A percentile compares a stretch with the other conserved stretches of the same genome.
phyloP scores from a whole-genome alignment of 148 eudicot genomes.

The Drosera capensis region DNA sequence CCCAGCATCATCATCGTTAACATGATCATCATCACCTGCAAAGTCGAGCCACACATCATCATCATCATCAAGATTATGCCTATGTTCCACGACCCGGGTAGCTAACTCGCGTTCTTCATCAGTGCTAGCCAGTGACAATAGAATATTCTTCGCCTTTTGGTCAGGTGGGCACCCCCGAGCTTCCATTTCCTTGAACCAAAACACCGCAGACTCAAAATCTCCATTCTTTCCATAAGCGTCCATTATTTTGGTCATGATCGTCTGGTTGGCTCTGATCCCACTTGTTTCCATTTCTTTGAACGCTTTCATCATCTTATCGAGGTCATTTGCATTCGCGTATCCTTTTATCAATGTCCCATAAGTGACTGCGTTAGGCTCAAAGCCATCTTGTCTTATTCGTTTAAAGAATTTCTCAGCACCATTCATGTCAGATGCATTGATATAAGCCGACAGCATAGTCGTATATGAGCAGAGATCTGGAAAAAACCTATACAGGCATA shows the following conservation, averaged over 20 bases:
- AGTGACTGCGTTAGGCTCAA: constrained; percentile 57
- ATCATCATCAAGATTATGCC: no score
- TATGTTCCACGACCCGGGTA: constrained; percentile 30
- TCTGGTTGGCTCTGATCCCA: constrained; percentile 65
- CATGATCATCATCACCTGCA: constrained; percentile 12
- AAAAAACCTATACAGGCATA: constrained; percentile 40
- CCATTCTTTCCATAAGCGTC: constrained; percentile 75
- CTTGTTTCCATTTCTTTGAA: constrained; percentile 50
- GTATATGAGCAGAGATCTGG: constrained; percentile 91
- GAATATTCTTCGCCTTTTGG: constrained; percentile 85
- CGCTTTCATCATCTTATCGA: constrained; percentile 71
- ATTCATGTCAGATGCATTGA: constrained; percentile 88
- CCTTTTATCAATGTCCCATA: constrained; percentile 78
- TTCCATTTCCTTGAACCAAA: constrained; percentile 92
- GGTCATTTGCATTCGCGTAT: constrained; percentile 54
- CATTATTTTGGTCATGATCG: constrained; percentile 76
- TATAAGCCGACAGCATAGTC: constrained; percentile 74
- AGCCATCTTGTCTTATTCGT: constrained; percentile 56
- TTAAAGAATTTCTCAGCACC: constrained; percentile 85
- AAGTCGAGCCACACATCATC: constrained; percentile 8
- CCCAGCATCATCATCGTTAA: constrained; percentile 15
- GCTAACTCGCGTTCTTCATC: constrained; percentile 64
- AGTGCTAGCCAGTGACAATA: constrained; percentile 63
- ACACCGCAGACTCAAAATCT: constrained; percentile 64
- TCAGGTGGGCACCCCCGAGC: constrained; percentile 60